Evolutionary conservation across 2,329 filamentous ascomycete genomes (phyloP), one percentile per base, ranked within the genome.

Genomic region (Coniosporium tulheliwenetii): DNA sequence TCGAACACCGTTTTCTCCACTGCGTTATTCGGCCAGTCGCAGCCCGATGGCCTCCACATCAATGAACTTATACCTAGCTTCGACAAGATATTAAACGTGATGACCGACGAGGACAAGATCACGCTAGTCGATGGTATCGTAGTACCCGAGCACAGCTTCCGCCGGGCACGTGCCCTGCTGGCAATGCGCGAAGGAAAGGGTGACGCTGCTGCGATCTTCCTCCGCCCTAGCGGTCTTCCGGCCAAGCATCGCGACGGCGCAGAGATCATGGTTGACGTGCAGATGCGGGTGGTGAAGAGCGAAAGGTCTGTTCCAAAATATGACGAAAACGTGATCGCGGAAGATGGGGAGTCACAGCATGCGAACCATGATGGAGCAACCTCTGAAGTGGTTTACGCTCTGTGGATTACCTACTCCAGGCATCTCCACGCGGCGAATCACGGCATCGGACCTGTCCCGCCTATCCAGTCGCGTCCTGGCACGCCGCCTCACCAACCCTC

Each of bases 391-490:
- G 86, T 96, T 0, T 96, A 87, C 63, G 91, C 91, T 9, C 65
- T 98, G 29, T 98, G 91, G 91, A 81, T 98, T 48, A 96, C 89
- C 1, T 98, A 96, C 57, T 96, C 89, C 13, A 75, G 87, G 46
- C 85, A 95, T 53, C 70, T 96, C 10, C 91, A 98, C 57, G 81
- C 84, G 12, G 72, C 77, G 32, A 77, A 77, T 45, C 67, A 72
- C 40, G 66, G 70, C 40, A 59, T 79, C 37, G 71, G 74, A n/a
- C 66, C 72, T 14, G 66, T 78, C n/a, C 78, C 79, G 16, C 74
- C 78, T 5, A 56, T 77, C 14, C 60, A 76, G 12, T 78, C 81
- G 34, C 76, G 77, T 29, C 66, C 73, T 13, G 68, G 71, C 14
- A 86, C 85, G 1, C 84, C 86, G 29, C 71, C 82, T 10, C 81